These are phyloP conservation scores for Azolla pinnata DNA, from an alignment of 75 land plant genomes.

Conservation along the genomic window DNA sequence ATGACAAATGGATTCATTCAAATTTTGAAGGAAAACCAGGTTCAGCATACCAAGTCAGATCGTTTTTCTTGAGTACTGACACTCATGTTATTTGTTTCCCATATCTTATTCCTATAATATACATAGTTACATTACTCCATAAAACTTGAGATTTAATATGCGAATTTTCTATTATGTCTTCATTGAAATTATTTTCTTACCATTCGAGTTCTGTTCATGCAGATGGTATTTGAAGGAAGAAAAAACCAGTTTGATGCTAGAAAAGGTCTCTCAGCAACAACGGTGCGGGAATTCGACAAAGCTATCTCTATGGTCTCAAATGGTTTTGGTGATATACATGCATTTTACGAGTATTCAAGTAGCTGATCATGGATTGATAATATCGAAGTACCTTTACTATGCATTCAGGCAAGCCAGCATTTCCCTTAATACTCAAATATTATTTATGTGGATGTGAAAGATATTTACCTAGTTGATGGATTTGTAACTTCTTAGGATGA, in stretches of 20 bases:
- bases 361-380: slow-evolving; percentile 32
- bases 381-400: slow-evolving; percentile 71
- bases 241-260: slow-evolving; percentile 56
- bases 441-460: no score
- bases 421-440: no score
- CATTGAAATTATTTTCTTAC: no score
- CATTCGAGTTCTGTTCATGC: no score
- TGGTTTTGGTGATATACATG: slow-evolving; percentile 62
- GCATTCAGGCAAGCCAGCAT: slow-evolving; percentile 55
- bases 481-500: slow-evolving; percentile 58
- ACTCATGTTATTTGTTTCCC: no score
- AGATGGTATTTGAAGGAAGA: slow-evolving; percentile 82
- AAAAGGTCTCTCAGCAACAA: slow-evolving; percentile 58
- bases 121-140: no score
- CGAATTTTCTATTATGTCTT: no score
- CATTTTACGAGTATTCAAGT: slow-evolving; percentile 60
- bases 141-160: no score
- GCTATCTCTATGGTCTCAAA: slow-evolving; percentile 66
- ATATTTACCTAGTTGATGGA: no score
- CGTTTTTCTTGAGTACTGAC: no score
- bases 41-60: not conserved
- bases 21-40: slow-evolving; percentile 31
- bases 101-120: no score
- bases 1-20: slow-evolving; percentile 21
- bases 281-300: slow-evolving; percentile 76